phyloP scores from a whole-genome alignment of 2,329 filamentous ascomycete species.

The Plenodomus biglobosus region DNA sequence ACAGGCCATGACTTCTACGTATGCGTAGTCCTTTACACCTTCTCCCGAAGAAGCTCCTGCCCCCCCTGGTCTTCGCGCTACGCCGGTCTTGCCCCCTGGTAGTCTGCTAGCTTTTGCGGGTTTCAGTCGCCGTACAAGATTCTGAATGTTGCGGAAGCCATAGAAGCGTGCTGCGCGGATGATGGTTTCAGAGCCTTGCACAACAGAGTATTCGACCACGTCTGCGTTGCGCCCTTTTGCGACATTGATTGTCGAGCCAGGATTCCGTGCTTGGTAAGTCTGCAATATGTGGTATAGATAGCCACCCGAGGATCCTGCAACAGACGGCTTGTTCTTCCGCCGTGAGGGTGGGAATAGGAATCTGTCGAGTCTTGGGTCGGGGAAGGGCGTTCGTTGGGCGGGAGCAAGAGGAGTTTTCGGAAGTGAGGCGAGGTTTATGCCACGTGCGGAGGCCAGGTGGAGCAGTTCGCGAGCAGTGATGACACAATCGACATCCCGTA shows the following conservation, averaged over 20 bases:
- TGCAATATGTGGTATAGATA: conserved; percentile 84
- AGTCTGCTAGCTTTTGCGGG: conserved; percentile 68
- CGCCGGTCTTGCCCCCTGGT: conserved; percentile 38
- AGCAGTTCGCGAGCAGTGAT: conserved; percentile 95
- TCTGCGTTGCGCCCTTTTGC: conserved; percentile 84
- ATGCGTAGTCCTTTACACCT: conserved; percentile 73
- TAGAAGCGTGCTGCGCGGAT: conserved; percentile 74
- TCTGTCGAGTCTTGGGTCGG: conserved; percentile 66
- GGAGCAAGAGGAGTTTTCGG: conserved; percentile 59
- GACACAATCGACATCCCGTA: conserved; percentile 94
- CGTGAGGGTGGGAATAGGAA: conserved; percentile 68
- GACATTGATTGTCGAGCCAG: conserved; percentile 70
- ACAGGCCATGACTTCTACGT: conserved; percentile 98
- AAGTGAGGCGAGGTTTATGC: conserved; percentile 73
- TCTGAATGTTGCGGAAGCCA: conserved; percentile 97
- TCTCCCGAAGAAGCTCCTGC: conserved; percentile 61
- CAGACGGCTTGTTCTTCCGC: conserved; percentile 48
- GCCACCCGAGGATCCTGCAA: conserved; percentile 81
- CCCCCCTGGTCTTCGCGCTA: conserved; percentile 68
- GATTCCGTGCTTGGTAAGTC: conserved; percentile 68
- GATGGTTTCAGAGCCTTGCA: conserved; percentile 49
- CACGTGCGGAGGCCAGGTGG: conserved; percentile 80
- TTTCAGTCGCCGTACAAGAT: conserved; percentile 88
- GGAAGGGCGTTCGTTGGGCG: conserved; percentile 62
- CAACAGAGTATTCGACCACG: conserved; percentile 80